A percentile compares a stretch with the other conserved stretches of the same genome.
Evolutionary conservation across 129 eudicot species (phyloP).

Genomic region (Artemisia annua): DNA sequence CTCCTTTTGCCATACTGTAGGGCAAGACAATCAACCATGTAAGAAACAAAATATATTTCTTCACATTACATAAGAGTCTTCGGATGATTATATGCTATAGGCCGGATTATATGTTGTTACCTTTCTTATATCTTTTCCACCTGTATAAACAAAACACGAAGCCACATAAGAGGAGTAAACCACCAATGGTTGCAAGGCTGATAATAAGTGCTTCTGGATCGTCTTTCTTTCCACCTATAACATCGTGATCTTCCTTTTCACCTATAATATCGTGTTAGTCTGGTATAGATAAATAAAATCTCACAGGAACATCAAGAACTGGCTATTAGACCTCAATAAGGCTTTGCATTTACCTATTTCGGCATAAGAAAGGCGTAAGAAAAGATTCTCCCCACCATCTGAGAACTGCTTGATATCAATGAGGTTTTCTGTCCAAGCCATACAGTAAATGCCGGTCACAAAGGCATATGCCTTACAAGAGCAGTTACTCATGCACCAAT

Average conservation of each 20-base stretch:
- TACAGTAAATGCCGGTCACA: conserved; percentile 38
- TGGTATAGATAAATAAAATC: background rate
- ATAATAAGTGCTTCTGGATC: background rate
- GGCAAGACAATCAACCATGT: too few relatives aligned
- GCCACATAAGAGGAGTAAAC: conserved; percentile 21
- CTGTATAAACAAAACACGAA: conserved; percentile 18
- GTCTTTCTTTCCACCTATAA: conserved; percentile 11
- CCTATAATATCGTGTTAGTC: conserved; percentile 11
- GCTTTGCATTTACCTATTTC: conserved; percentile 28
- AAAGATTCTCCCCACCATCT: conserved; percentile 32
- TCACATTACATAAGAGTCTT: background rate
- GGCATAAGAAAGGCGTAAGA: conserved; percentile 35
- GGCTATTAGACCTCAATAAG: background rate
- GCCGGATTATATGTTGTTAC: conserved; percentile 7
- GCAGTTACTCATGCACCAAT: conserved; percentile 41
- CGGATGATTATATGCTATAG: background rate
- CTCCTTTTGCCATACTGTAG: too few relatives aligned
- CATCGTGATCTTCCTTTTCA: background rate
- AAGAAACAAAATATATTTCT: too few relatives aligned
- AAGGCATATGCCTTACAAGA: conserved; percentile 48
- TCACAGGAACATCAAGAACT: background rate
- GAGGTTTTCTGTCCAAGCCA: conserved; percentile 40
- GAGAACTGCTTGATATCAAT: conserved; percentile 33
- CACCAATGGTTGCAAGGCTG: conserved; percentile 19
- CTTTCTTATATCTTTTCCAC: conserved; percentile 26